Evolutionary conservation across 177 flowering plant species (phyloP).

Genomic region (Vitis hybrid): DNA sequence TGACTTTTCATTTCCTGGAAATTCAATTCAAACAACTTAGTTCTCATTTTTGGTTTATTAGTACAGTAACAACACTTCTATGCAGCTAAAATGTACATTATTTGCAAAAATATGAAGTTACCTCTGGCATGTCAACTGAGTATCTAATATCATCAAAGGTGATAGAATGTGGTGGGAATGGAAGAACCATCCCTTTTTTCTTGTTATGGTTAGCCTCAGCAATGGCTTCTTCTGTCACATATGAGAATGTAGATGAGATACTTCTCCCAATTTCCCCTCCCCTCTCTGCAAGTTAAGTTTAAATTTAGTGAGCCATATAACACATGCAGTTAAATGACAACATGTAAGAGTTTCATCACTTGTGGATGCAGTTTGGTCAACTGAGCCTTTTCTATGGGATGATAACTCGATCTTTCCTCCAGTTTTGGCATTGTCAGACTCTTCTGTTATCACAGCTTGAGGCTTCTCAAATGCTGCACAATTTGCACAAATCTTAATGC

Average conservation of each 20-base stretch:
- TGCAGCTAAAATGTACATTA: not conserved
- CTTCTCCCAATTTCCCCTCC: constrained; percentile 4
- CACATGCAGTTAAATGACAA: not conserved
- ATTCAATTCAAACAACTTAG: not conserved
- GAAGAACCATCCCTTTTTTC: constrained; percentile 32
- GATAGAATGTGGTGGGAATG: constrained; percentile 26
- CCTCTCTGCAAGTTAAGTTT: not conserved
- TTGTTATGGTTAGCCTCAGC: not conserved
- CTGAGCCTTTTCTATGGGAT: not conserved
- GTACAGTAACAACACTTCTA: no score
- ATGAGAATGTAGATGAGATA: constrained; percentile 3
- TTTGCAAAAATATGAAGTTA: not conserved
- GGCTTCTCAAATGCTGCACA: constrained; percentile 18
- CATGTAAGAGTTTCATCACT: not conserved
- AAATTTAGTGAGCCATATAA: not conserved
- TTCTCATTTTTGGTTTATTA: no score
- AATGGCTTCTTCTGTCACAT: not conserved
- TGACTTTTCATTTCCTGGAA: constrained; percentile 29
- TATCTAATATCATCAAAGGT: constrained; percentile 30
- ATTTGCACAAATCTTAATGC: not conserved
- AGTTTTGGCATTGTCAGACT: not conserved
- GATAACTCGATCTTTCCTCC: not conserved
- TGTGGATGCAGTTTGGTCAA: not conserved
- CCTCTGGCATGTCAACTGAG: constrained; percentile 37
- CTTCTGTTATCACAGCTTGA: constrained; percentile 6